Evolutionary conservation across 768 basidiomycete species (phyloP).

Genomic region (Tricholoma flavovirens): DNA sequence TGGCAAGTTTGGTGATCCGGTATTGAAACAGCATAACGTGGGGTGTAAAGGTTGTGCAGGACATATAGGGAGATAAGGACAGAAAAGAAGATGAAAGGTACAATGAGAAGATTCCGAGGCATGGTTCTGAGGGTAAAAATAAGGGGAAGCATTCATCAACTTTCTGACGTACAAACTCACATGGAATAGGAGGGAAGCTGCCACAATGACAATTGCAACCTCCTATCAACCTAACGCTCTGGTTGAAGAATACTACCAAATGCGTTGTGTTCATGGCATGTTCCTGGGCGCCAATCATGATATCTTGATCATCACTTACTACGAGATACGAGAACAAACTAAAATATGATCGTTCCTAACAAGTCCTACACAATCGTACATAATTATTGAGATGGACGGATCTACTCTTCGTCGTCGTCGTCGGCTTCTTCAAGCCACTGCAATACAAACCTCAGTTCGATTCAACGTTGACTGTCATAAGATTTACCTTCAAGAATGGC

Average conservation of each 20-base stretch:
- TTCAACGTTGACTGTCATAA: not conserved
- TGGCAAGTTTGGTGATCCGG: not conserved
- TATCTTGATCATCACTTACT: too few species aligned
- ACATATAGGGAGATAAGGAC: slow-evolving; percentile 4
- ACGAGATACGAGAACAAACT: too few species aligned
- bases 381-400: not conserved
- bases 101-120: not conserved
- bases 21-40: not conserved
- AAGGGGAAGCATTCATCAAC: not conserved
- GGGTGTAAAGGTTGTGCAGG: slow-evolving; percentile 1
- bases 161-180: not conserved
- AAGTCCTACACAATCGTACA: not conserved
- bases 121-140: not conserved
- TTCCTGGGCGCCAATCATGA: too few species aligned
- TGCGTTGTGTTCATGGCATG: too few species aligned
- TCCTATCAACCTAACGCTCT: not conserved
- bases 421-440: slow-evolving; percentile 91
- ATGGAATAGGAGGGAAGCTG: not conserved
- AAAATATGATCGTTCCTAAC: too few species aligned
- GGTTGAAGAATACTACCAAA: too few species aligned
- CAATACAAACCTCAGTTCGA: slow-evolving; percentile 5
- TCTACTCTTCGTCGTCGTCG: slow-evolving; percentile 55
- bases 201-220: not conserved
- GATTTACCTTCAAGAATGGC: slow-evolving; percentile 83
- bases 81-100: not conserved